Evolutionary conservation across 306 rosid species (phyloP).

Genomic region (Sphenostylis stenocarpa): DNA sequence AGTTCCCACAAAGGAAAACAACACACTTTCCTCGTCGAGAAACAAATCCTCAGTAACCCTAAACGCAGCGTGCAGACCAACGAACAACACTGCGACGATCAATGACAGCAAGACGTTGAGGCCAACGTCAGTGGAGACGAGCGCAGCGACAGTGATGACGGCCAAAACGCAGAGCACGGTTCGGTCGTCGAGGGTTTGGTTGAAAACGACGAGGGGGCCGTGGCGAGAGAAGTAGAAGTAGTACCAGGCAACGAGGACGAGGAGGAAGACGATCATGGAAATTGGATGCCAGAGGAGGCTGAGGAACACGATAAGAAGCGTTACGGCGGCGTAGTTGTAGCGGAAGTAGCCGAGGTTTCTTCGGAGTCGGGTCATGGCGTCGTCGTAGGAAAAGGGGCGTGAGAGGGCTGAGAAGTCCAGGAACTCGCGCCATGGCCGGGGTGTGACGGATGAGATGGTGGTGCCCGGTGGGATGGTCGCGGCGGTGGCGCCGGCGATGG

Average conservation of each 20-base stretch:
- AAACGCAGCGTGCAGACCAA: slow-evolving; percentile 42
- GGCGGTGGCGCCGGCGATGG: slow-evolving; percentile 9
- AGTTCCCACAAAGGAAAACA: slow-evolving; percentile 43
- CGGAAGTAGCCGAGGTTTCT: slow-evolving; percentile 47
- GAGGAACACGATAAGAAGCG: slow-evolving; percentile 41
- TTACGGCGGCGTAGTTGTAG: slow-evolving; percentile 39
- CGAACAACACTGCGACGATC: slow-evolving; percentile 25
- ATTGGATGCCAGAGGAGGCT: slow-evolving; percentile 50
- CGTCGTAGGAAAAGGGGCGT: slow-evolving; percentile 38
- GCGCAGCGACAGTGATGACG: slow-evolving; percentile 32
- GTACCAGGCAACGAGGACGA: slow-evolving; percentile 43
- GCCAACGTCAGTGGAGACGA: slow-evolving; percentile 42
- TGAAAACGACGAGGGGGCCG: slow-evolving; percentile 22
- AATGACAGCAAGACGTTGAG: slow-evolving; percentile 33
- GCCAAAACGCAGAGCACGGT: slow-evolving; percentile 32
- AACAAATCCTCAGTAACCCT: slow-evolving; percentile 43
- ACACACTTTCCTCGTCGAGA: slow-evolving; percentile 34
- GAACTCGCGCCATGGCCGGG: slow-evolving; percentile 50
- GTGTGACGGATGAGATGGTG: slow-evolving; percentile 15
- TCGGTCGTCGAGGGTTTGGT: slow-evolving; percentile 30
- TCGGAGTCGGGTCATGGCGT: slow-evolving; percentile 45
- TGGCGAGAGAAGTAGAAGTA: slow-evolving; percentile 46
- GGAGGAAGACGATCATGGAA: slow-evolving; percentile 41
- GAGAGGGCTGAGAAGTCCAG: slow-evolving; percentile 41
- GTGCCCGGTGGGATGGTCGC: neutral